Evolutionary conservation across 306 rosid genomes (phyloP).

Genomic region (Cucumis sativus): DNA sequence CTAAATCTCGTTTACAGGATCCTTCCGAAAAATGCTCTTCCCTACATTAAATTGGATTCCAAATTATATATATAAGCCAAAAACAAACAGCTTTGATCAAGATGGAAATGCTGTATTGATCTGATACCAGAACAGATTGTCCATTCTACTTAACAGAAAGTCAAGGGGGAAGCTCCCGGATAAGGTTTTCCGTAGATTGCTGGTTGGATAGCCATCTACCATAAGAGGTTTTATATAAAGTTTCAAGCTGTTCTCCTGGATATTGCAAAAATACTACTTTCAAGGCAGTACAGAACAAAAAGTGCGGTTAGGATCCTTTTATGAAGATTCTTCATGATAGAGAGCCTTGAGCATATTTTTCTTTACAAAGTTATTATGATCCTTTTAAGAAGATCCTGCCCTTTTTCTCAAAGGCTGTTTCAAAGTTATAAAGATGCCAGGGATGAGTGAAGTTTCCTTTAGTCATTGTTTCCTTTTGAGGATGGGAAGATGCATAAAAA

Average conservation of each 20-base stretch:
- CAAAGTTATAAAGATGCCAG: not conserved
- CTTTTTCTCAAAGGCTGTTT: not conserved
- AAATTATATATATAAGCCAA: not conserved
- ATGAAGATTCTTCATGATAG: not conserved
- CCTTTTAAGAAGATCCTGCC: not conserved
- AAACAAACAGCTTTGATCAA: not conserved
- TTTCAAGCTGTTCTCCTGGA: not conserved
- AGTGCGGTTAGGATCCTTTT: not conserved
- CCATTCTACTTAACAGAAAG: not conserved
- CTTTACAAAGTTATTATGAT: not conserved
- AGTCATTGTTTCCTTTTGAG: not conserved
- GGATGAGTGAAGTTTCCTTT: not conserved
- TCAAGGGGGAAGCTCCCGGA: not conserved
- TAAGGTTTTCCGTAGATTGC: not conserved
- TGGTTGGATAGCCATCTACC: not conserved
- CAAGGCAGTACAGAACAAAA: not conserved
- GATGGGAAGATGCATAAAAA: not conserved
- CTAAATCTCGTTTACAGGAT: not conserved
- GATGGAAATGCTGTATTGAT: not conserved
- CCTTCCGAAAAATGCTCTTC: not conserved
- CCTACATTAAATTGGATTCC: not conserved
- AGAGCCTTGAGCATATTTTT: not conserved
- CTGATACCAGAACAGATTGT: not conserved
- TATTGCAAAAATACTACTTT: not conserved
- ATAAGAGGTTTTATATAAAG: not conserved